Evolutionary conservation across 768 basidiomycete species (phyloP).

Genomic region (Coprinopsis strossmayeri): DNA sequence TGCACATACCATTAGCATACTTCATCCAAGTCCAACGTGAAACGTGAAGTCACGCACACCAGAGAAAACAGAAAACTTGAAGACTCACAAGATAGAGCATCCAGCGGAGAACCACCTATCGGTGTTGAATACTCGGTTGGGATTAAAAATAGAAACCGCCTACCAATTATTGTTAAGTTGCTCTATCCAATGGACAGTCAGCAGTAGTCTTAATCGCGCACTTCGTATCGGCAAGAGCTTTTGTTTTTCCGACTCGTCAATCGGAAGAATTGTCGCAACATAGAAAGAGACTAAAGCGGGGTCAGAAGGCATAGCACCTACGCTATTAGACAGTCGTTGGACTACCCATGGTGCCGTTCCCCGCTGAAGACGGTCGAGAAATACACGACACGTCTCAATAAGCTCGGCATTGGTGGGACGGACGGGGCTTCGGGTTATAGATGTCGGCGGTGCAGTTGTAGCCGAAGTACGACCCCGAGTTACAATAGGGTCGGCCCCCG

Average conservation of each 20-base stretch:
- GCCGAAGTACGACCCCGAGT: no score
- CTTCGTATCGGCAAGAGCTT: constrained; percentile 80
- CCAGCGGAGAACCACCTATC: constrained; percentile 73
- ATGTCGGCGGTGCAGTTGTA: no score
- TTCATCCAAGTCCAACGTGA: neutral
- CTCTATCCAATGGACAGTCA: constrained; percentile 96
- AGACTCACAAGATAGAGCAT: constrained; percentile 43
- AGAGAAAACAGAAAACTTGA: neutral
- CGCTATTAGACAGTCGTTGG: constrained; percentile 74
- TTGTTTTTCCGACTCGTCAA: constrained; percentile 86
- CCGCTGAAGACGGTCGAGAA: constrained; percentile 39
- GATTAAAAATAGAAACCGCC: constrained; percentile 18
- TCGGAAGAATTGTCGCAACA: constrained; percentile 86
- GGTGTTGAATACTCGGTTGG: neutral
- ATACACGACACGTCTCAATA: constrained; percentile 35
- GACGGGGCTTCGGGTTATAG: constrained; percentile 7
- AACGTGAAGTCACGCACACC: neutral
- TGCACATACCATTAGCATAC: neutral
- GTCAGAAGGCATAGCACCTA: constrained; percentile 72
- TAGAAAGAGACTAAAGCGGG: constrained; percentile 76
- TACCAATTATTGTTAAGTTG: constrained; percentile 48
- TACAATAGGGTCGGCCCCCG: no score
- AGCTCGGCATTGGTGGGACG: constrained; percentile 45
- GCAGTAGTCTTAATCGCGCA: constrained; percentile 67
- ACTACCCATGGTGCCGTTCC: constrained; percentile 92